Percentiles rank a stretch among this genome's conserved stretches.
Evolutionary conservation across 2,329 filamentous ascomycete species (phyloP).

Genomic region (Alternaria consortialis): DNA sequence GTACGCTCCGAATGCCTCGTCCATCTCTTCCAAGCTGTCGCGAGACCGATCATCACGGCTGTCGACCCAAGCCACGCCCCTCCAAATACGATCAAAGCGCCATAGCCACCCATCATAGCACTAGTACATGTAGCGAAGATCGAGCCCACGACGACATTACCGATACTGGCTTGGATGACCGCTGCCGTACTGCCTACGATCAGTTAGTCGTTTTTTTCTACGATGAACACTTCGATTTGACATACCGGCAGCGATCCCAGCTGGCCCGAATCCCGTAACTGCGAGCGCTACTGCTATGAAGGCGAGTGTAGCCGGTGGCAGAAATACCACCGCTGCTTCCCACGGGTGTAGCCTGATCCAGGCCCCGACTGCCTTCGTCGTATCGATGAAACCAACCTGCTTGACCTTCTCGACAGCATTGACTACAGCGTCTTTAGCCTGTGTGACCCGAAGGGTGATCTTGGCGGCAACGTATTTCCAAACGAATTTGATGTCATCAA

Average conservation of each 20-base stretch:
- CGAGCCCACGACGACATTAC: constrained; percentile 28
- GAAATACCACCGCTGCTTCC: constrained; percentile 9
- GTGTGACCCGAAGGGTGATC: too few relatives aligned
- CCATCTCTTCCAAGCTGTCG: background rate
- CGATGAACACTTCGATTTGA: background rate
- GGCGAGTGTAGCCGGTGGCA: constrained; percentile 7
- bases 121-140: constrained; percentile 36
- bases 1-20: background rate
- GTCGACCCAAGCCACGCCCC: background rate
- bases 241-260: constrained; percentile 9
- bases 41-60: background rate
- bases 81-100: constrained; percentile 21
- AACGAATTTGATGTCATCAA: background rate
- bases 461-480: background rate
- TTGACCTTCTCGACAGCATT: background rate
- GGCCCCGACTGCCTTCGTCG: background rate
- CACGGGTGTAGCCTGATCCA: constrained; percentile 17
- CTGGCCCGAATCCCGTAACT: constrained; percentile 11
- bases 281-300: constrained; percentile 8
- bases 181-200: constrained; percentile 33
- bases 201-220: background rate
- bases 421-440: background rate
- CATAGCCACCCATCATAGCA: constrained; percentile 38
- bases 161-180: constrained; percentile 30
- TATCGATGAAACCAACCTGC: background rate